These are phyloP conservation scores for Cicer judaicum DNA, from an alignment of 306 rosid species.

Conservation along the genomic window DNA sequence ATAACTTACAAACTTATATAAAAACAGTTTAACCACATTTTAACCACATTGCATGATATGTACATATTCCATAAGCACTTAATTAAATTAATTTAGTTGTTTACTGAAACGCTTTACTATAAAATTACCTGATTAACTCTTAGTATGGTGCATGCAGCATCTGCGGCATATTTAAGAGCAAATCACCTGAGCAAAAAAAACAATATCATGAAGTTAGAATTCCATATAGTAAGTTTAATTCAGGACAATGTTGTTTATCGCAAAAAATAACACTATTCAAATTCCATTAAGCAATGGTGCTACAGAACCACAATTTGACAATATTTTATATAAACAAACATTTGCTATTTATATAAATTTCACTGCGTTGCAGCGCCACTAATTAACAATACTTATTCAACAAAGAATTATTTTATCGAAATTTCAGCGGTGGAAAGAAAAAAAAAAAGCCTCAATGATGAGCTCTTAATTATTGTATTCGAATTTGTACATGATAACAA, in stretches of 20 bases:
- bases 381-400: no score
- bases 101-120: no score
- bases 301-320: no score
- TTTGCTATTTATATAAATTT: no score
- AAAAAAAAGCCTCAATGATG: not conserved
- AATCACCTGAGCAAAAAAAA: conserved; percentile 58
- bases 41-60: no score
- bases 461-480: not conserved
- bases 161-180: conserved; percentile 93
- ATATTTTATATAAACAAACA: no score
- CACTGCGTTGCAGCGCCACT: no score
- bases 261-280: no score
- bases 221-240: not conserved
- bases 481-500: not conserved
- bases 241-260: not conserved
- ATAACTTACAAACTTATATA: no score
- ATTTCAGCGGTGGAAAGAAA: conserved; percentile 13
- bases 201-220: conserved; percentile 27
- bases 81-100: no score
- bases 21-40: not conserved
- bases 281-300: no score
- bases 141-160: conserved; percentile 94
- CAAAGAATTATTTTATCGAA: not conserved
- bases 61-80: no score
- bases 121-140: conserved; percentile 88